Conservation (phyloP, 352 stramenopile species). For the Nothophytophthora sp. region DNA sequence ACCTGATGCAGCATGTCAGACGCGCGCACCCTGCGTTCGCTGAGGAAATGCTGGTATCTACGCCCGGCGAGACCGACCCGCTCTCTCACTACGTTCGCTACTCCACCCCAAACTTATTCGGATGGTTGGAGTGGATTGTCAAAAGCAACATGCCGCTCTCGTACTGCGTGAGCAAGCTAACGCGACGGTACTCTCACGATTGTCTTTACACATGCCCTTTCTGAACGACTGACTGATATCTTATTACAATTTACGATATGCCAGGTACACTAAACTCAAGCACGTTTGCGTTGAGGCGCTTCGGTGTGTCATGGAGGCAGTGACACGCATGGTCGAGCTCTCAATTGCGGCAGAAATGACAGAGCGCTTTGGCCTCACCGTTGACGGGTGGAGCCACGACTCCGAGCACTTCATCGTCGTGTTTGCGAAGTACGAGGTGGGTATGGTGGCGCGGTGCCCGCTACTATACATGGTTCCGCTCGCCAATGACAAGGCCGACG, state of each 20-base stretch:
- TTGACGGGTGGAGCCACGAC: too few relatives aligned
- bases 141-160: conserved; percentile 7
- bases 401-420: too few relatives aligned
- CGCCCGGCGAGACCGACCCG: conserved; percentile 4
- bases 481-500: background rate
- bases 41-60: conserved; percentile 8
- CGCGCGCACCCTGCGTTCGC: background rate
- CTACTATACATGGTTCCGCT: conserved; percentile 1
- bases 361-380: background rate
- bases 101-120: conserved; percentile 4
- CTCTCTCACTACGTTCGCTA: conserved; percentile 2
- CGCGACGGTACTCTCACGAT: background rate
- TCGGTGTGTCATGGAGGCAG: conserved; percentile 1
- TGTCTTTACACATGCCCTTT: background rate
- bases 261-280: background rate
- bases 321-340: background rate
- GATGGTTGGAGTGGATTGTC: conserved; percentile 3
- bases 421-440: background rate
- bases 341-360: background rate
- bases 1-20: conserved; percentile 13
- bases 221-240: background rate
- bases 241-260: background rate
- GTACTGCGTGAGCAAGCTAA: conserved; percentile 6
- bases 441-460: background rate
- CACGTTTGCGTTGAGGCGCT: too few relatives aligned